These are phyloP conservation scores for Monosporascus sp. DNA, from an alignment of 2,329 filamentous ascomycete species.

Conservation along the genomic window DNA sequence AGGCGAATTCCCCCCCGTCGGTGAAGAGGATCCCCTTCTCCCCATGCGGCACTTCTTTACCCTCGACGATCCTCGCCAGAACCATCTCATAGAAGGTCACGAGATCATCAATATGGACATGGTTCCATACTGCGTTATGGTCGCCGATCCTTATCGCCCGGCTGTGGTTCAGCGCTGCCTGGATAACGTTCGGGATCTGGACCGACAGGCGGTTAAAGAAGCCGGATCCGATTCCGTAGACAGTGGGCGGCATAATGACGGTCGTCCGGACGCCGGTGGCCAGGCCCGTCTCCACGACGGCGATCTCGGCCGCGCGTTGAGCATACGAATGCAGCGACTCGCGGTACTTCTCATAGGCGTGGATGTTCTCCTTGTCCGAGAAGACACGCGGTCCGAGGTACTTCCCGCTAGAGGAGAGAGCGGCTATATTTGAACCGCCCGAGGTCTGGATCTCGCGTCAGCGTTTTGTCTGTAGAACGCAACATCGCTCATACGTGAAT, in stretches of 20 bases:
- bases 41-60: conserved; percentile 28
- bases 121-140: conserved; percentile 36
- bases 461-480: neutral
- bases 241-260: conserved; percentile 41
- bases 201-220: conserved; percentile 34
- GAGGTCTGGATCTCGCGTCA: conserved; percentile 32
- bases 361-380: conserved; percentile 34
- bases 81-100: conserved; percentile 36
- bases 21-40: conserved; percentile 39
- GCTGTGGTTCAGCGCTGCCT: conserved; percentile 16
- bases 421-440: conserved; percentile 39
- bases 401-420: conserved; percentile 32
- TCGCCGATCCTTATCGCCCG: conserved; percentile 29
- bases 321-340: conserved; percentile 32
- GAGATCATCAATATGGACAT: conserved; percentile 42
- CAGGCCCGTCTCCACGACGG: conserved; percentile 35
- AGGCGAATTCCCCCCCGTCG: conserved; percentile 34
- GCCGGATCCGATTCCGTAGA: conserved; percentile 42
- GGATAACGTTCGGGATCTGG: conserved; percentile 28
- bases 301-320: conserved; percentile 41
- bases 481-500: conserved; percentile 18
- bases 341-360: conserved; percentile 32
- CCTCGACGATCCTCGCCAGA: conserved; percentile 26
- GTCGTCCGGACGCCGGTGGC: conserved; percentile 37
- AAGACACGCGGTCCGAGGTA: conserved; percentile 31